These are phyloP conservation scores for Candida khao-thaluensis DNA, from an alignment of 805 yeast genomes.

Conservation along the genomic window DNA sequence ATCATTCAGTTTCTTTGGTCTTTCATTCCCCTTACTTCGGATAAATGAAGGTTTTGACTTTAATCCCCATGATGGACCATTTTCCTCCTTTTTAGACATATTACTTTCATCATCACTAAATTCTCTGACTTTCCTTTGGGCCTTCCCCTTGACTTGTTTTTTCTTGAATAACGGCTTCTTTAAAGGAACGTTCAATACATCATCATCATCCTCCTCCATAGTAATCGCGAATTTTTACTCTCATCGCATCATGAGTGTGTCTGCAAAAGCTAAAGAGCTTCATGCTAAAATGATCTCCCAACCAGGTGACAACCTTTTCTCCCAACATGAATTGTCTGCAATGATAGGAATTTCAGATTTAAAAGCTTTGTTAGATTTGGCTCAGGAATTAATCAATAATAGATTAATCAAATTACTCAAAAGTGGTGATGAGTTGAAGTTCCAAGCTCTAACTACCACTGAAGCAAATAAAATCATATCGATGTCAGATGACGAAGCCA, in stretches of 20 bases:
- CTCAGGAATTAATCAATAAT: conserved; percentile 53
- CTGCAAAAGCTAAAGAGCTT: conserved; percentile 53
- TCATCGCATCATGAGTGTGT: conserved; percentile 13
- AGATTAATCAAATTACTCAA: conserved; percentile 69
- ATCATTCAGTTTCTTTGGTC: neutral
- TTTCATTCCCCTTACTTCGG: neutral
- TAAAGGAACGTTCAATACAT: neutral
- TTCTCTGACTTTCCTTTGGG: neutral
- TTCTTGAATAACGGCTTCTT: conserved; percentile 9
- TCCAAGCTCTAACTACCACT: conserved; percentile 67
- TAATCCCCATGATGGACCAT: conserved; percentile 1
- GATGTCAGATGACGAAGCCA: conserved; percentile 85
- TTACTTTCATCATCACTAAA: conserved; percentile 1
- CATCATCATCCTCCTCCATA: conserved; percentile 2
- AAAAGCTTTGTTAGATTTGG: conserved; percentile 45
- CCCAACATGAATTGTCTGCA: conserved; percentile 67
- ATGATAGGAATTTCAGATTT: conserved; percentile 44
- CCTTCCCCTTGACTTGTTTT: conserved; percentile 6
- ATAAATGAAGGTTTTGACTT: neutral
- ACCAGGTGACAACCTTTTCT: conserved; percentile 50
- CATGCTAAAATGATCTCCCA: conserved; percentile 63
- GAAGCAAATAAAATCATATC: conserved; percentile 77
- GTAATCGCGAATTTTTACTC: conserved; percentile 1
- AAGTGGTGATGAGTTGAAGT: conserved; percentile 63
- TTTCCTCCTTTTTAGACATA: neutral